Base-by-base conservation (phyloP, 2,329 filamentous ascomycete genomes). In the Trichoderma sp. region DNA sequence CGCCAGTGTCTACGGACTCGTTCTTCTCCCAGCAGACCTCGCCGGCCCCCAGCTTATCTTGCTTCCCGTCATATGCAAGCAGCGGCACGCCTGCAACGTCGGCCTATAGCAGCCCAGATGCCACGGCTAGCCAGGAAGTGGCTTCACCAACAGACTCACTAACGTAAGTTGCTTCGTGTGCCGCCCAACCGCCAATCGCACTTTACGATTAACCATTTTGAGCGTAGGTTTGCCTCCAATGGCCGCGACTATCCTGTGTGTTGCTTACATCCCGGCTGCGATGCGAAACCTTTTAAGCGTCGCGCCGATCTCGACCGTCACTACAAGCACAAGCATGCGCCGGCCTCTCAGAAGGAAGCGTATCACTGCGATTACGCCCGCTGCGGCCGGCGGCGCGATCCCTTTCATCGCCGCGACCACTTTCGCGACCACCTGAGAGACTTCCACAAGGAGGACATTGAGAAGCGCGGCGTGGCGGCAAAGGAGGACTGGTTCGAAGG, bases 391-490 rank as follows among this genome's bases (percentile, higher is more conserved):
- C 77, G 77, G 33, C 74, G 75, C 6, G 77, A 81, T 2, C 83
- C 85, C 2, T 88, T 88, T 73, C 80, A 81, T 72, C 82, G 87
- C 40, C 82, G 83, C 37, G 87, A 89, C 71, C 87, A 88, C 77
- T 87, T 83, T 74, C 81, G 86, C 47, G 86, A 87, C 69, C 87
- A 89, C 74, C 81, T 87, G 47, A 82, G 87, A 37, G 82, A 85
- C 57, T 86, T 80, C 71, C 87, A 89, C 79, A 80, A 80, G 67
- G 87, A 89, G 73, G 85, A 87, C 70, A 81, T 87, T 40, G 78
- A 81, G 72, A 84, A 84, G 78, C 82, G 84, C 21, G 81, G 82
- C 33, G 76, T 76, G 27, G 73, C 76, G 61, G 71, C 77, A 68
- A 75, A 76, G 52, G 77, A 78, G 47, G 79, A 78, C 71, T 84